Percentiles rank a stretch among this genome's conserved stretches.
Conservation (phyloP, 2,329 filamentous ascomycete species). For the Cordyceps farinosa region DNA sequence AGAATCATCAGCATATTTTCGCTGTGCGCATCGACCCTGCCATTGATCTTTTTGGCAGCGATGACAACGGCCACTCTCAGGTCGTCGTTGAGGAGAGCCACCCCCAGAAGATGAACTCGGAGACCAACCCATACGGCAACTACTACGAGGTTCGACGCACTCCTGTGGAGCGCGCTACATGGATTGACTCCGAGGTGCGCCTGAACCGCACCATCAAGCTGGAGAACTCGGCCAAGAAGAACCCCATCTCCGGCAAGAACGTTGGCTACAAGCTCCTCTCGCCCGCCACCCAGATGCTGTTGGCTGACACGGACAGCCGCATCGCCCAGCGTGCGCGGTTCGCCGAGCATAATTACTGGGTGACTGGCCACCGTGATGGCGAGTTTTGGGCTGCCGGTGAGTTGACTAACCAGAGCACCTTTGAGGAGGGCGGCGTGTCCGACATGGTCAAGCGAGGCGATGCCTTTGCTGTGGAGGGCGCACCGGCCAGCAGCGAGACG, state of each 20-base stretch:
- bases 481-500: conserved; percentile 20
- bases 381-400: conserved; percentile 50
- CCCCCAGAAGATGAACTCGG: conserved; percentile 38
- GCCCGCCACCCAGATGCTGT: conserved; percentile 43
- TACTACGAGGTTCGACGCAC: conserved; percentile 53
- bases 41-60: conserved; percentile 46
- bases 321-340: conserved; percentile 42
- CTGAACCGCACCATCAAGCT: conserved; percentile 50
- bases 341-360: conserved; percentile 46
- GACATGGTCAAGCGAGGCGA: conserved; percentile 46
- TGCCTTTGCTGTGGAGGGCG: conserved; percentile 39
- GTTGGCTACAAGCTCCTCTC: conserved; percentile 49
- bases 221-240: conserved; percentile 43
- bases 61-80: conserved; percentile 45
- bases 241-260: conserved; percentile 45
- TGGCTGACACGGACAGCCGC: conserved; percentile 44
- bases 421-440: conserved; percentile 41
- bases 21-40: conserved; percentile 61
- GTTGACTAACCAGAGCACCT: conserved; percentile 48
- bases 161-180: conserved; percentile 42
- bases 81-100: conserved; percentile 41
- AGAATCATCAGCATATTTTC: conserved; percentile 70
- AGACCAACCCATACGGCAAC: conserved; percentile 60
- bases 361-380: conserved; percentile 47
- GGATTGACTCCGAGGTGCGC: conserved; percentile 50